Conservation (phyloP, 495 filamentous ascomycete species). For the Hypoxylon lenormandii region DNA sequence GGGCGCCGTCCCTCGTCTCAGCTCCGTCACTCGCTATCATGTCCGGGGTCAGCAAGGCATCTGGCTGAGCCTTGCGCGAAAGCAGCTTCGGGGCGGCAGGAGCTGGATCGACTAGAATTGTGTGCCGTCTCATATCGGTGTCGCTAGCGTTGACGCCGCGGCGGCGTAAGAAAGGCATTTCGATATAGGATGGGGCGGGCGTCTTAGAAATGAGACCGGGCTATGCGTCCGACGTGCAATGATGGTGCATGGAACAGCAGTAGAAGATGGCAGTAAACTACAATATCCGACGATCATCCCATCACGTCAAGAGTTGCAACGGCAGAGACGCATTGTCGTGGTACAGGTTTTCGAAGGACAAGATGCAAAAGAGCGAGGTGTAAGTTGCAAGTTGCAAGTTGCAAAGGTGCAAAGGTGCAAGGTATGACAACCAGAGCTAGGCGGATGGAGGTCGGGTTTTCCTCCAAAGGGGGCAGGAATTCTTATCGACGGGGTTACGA, state of each 20-base stretch:
- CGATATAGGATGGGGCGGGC: constrained; percentile 17
- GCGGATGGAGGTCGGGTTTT: constrained; percentile 9
- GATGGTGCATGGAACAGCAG: constrained; percentile 23
- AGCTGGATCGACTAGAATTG: constrained; percentile 53
- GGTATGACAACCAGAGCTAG: neutral
- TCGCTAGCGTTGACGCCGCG: constrained; percentile 65
- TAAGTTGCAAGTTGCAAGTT: too few relatives aligned
- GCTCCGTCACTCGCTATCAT: constrained; percentile 26
- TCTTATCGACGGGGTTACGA: constrained; percentile 13
- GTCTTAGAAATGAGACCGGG: constrained; percentile 12
- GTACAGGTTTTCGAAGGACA: constrained; percentile 28
- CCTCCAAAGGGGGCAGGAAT: constrained; percentile 5
- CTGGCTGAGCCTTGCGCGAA: constrained; percentile 35
- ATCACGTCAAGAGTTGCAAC: constrained; percentile 45
- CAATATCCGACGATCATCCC: constrained; percentile 42
- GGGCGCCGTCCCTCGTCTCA: constrained; percentile 8
- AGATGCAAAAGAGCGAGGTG: neutral
- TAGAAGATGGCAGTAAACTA: constrained; percentile 15
- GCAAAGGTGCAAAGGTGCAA: too few relatives aligned
- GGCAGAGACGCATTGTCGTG: constrained; percentile 46
- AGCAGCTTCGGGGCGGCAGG: constrained; percentile 46
- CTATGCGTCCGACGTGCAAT: constrained; percentile 10
- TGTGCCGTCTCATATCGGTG: constrained; percentile 62
- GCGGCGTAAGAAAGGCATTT: constrained; percentile 65
- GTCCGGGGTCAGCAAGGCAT: constrained; percentile 30